Conservation (phyloP, 2,329 filamentous ascomycete genomes). For the Knufia petricola region DNA sequence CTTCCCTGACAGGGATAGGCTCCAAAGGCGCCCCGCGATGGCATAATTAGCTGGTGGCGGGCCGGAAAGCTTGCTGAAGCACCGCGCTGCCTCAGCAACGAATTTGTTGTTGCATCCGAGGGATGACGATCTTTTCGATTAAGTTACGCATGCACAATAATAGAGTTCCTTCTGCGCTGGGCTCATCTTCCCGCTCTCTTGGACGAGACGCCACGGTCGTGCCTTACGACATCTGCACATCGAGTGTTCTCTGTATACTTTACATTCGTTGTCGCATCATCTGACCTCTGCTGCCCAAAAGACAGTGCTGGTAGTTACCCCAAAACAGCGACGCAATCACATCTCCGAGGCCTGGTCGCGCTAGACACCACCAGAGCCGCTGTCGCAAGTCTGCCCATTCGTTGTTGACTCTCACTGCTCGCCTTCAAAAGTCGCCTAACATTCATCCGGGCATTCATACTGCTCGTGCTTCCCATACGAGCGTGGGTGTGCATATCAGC, state of each 20-base stretch:
- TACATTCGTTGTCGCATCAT: background rate
- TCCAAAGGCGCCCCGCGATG: background rate
- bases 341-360: background rate
- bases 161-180: background rate
- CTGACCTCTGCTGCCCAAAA: background rate
- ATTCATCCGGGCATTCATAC: conserved; percentile 3
- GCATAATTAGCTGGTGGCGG: background rate
- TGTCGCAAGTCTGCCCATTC: conserved; percentile 1
- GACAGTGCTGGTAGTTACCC: background rate
- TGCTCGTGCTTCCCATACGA: background rate
- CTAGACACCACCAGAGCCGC: background rate
- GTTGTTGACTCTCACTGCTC: conserved; percentile 2
- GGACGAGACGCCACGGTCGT: too few species aligned
- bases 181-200: too few species aligned
- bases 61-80: background rate
- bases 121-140: background rate
- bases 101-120: background rate
- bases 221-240: too few species aligned
- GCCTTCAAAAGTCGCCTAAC: background rate
- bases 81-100: background rate
- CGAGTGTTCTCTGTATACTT: background rate
- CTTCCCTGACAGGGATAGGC: background rate
- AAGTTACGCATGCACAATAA: background rate
- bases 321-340: background rate
- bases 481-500: background rate